These are phyloP conservation scores for Aureobasidium sp. DNA, from an alignment of 2,329 filamentous ascomycete species.

Conservation along the genomic window DNA sequence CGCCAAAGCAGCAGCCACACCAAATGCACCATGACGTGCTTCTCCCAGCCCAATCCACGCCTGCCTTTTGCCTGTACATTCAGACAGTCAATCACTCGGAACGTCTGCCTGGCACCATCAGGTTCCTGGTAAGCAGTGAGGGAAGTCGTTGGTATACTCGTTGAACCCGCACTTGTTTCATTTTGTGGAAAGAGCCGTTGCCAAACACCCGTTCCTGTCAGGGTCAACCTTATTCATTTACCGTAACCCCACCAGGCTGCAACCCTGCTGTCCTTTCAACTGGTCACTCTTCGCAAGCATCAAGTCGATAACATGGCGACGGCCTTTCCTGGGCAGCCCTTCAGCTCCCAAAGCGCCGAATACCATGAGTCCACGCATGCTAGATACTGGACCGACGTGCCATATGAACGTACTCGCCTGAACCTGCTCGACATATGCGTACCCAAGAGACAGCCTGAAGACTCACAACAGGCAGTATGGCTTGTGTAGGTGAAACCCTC, in stretches of 20 bases:
- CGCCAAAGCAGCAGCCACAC: conserved; percentile 1
- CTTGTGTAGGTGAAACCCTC: conserved; percentile 26
- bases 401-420: conserved; percentile 28
- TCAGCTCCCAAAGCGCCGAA: neutral
- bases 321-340: neutral
- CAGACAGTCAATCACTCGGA: neutral
- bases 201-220: conserved; percentile 18
- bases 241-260: neutral
- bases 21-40: neutral
- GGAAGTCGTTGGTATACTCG: conserved; percentile 2
- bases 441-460: conserved; percentile 24
- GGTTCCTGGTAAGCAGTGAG: neutral
- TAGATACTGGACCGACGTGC: neutral
- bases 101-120: neutral
- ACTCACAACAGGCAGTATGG: conserved; percentile 25
- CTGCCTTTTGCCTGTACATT: neutral
- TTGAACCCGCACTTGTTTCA: neutral
- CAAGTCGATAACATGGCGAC: neutral
- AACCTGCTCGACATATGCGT: conserved; percentile 40
- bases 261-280: neutral
- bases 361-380: neutral
- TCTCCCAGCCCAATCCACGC: neutral
- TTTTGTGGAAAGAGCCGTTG: conserved; percentile 5
- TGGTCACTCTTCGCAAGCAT: neutral
- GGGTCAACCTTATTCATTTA: neutral